Evolutionary conservation across 257 asterid species (phyloP).

Genomic region (Solanum medicagineum): DNA sequence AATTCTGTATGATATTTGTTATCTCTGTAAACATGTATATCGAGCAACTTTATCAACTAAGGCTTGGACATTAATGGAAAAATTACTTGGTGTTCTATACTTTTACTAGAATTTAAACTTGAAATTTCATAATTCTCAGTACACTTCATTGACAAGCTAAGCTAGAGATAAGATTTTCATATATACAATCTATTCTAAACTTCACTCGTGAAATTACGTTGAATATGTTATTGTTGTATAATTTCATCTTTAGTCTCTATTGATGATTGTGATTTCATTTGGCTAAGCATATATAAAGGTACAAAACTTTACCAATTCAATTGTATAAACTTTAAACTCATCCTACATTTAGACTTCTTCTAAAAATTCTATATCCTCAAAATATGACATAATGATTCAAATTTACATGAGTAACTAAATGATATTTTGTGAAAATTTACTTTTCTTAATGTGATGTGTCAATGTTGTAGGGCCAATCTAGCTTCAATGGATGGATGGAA

Average conservation of each 20-base stretch:
- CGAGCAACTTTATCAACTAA: not conserved
- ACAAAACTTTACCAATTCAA: not conserved
- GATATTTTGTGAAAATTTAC: not conserved
- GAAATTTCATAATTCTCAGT: not conserved
- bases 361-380: not conserved
- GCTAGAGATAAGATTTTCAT: accelerated
- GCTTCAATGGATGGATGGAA: not conserved
- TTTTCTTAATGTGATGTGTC: not conserved
- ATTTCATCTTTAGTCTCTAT: not conserved
- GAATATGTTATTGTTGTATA: too few species aligned
- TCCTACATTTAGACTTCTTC: not conserved
- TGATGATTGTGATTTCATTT: not conserved
- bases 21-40: not conserved
- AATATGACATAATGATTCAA: not conserved
- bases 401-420: not conserved
- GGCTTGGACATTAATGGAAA: not conserved
- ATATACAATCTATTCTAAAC: too few species aligned
- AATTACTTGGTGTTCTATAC: not conserved
- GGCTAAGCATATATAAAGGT: not conserved
- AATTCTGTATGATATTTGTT: not conserved
- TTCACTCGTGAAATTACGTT: too few species aligned
- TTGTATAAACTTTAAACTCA: not conserved
- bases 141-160: too few species aligned
- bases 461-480: not conserved
- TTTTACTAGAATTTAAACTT: not conserved